These are phyloP conservation scores for Atalantia buxifolia DNA, from an alignment of 345 rosid species.

Conservation along the genomic window DNA sequence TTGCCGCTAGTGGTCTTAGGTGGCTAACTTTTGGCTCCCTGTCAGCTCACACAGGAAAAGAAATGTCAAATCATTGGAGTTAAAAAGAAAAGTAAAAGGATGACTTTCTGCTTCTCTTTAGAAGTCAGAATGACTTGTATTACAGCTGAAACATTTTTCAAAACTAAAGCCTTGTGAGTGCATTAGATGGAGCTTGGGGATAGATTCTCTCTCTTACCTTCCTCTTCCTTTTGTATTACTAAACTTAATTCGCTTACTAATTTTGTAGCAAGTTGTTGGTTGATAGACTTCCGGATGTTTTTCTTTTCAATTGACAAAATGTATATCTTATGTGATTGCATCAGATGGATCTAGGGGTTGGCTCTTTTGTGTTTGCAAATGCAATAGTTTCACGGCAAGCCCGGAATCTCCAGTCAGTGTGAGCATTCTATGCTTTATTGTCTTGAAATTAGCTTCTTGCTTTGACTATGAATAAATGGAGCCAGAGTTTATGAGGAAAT, in stretches of 20 bases:
- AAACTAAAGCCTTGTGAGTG: not conserved
- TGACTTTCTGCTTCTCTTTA: not conserved
- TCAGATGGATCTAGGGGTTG: slow-evolving; percentile 99
- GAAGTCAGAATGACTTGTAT: not conserved
- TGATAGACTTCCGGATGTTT: not conserved
- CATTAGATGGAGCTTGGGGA: not conserved
- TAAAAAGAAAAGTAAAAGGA: not conserved
- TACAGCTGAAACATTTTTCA: not conserved
- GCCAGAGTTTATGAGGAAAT: not conserved
- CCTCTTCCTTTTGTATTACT: not conserved
- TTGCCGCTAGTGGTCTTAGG: not conserved
- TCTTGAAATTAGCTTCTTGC: not conserved
- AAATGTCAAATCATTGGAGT: not conserved
- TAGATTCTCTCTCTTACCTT: not conserved
- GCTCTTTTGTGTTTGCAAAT: slow-evolving; percentile 79
- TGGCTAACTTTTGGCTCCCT: not conserved
- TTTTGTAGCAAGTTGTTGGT: not conserved
- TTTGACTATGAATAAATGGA: not conserved
- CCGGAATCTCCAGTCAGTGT: slow-evolving; percentile 53
- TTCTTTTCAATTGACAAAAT: not conserved
- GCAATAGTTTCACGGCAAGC: slow-evolving; percentile 88
- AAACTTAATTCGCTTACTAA: not conserved
- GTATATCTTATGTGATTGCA: slow-evolving; percentile 9
- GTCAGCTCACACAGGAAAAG: not conserved
- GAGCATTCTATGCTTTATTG: slow-evolving; percentile 21